phyloP scores from a whole-genome alignment of 1,284 basidiomycete species.

The Sutorius eximius region DNA sequence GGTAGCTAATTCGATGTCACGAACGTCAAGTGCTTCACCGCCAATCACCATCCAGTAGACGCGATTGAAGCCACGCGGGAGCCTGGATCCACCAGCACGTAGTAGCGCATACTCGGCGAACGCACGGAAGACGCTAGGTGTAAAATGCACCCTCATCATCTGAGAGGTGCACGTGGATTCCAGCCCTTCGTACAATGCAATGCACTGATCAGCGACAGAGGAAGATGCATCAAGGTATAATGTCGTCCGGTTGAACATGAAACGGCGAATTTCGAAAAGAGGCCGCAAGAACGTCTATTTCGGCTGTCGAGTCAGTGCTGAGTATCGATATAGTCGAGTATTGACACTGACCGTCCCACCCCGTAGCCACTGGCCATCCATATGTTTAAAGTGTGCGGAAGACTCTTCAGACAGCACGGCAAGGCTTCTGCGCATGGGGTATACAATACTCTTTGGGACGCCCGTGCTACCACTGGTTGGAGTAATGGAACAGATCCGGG shows the following conservation, averaged over 20 bases:
- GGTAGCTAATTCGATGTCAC: constrained; percentile 27
- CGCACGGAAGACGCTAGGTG: constrained; percentile 30
- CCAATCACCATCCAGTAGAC: constrained; percentile 34
- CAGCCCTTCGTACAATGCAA: constrained; percentile 27
- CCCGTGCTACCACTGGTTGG: constrained; percentile 33
- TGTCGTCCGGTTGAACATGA: constrained; percentile 34
- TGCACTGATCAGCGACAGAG: constrained; percentile 29
- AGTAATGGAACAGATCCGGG: constrained; percentile 30
- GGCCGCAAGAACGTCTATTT: constrained; percentile 31
- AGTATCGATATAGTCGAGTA: background rate
- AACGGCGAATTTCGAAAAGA: constrained; percentile 33
- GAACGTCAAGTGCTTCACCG: constrained; percentile 25
- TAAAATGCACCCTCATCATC: constrained; percentile 30
- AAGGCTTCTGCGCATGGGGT: constrained; percentile 29
- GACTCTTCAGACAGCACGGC: constrained; percentile 30
- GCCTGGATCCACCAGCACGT: constrained; percentile 16
- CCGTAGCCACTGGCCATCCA: constrained; percentile 33
- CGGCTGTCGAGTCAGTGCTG: background rate
- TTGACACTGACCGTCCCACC: constrained; percentile 26
- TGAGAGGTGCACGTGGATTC: constrained; percentile 25
- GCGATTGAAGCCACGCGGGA: constrained; percentile 29
- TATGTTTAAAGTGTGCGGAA: constrained; percentile 22
- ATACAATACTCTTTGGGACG: constrained; percentile 34
- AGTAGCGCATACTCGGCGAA: constrained; percentile 28
- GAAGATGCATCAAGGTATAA: constrained; percentile 28